These are phyloP conservation scores for Infundibulicybe gibba DNA, from an alignment of 768 basidiomycete genomes.

Conservation along the genomic window DNA sequence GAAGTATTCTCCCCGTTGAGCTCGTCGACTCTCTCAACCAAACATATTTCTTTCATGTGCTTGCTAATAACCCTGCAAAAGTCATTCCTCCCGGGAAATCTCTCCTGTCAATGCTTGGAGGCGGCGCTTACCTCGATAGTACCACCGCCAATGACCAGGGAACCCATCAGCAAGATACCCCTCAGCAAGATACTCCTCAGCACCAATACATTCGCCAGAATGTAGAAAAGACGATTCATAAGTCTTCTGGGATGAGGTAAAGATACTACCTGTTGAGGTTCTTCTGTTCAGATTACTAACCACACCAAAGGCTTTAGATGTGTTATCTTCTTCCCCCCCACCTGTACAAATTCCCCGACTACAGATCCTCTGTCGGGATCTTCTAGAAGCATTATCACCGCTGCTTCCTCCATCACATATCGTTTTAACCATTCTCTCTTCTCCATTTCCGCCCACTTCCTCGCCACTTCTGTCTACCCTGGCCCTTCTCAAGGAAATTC, in stretches of 20 bases:
- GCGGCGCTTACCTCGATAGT: neutral
- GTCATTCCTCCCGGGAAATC: constrained; percentile 74
- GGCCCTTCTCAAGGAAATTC: constrained; percentile 50
- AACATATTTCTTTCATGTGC: constrained; percentile 62
- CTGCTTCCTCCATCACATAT: constrained; percentile 57
- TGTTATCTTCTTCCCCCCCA: constrained; percentile 56
- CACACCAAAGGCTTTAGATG: constrained; percentile 44
- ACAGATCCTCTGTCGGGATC: constrained; percentile 51
- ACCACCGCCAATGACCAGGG: neutral
- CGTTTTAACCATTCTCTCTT: constrained; percentile 47
- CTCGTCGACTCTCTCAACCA: constrained; percentile 55
- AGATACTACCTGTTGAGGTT: constrained; percentile 12
- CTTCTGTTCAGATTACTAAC: neutral
- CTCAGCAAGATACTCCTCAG: constrained; percentile 1
- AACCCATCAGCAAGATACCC: constrained; percentile 1
- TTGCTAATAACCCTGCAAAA: constrained; percentile 56
- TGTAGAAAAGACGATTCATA: constrained; percentile 53
- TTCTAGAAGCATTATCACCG: constrained; percentile 44
- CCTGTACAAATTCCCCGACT: constrained; percentile 58
- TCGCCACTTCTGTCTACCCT: constrained; percentile 59
- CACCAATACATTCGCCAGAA: constrained; percentile 24
- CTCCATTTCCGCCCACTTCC: constrained; percentile 64
- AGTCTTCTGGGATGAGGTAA: constrained; percentile 77
- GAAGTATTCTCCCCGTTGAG: constrained; percentile 44
- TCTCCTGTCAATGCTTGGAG: constrained; percentile 55